phyloP scores from a whole-genome alignment of 768 basidiomycete species.

The Lentinula aciculospora region DNA sequence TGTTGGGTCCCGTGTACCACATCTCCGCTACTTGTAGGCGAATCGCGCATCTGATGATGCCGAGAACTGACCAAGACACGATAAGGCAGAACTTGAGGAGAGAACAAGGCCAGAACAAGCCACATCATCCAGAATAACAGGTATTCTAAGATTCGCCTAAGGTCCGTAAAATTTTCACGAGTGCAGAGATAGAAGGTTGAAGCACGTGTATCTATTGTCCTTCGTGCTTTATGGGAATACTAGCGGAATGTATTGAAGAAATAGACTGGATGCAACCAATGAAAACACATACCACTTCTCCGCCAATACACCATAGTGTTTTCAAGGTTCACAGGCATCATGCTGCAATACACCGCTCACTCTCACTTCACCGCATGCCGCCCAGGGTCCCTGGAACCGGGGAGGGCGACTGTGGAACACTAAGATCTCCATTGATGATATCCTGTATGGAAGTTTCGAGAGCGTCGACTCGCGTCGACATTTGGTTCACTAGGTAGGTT shows the following conservation, averaged over 20 bases:
- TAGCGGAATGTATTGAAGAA: background rate
- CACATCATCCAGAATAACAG: background rate
- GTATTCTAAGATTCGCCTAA: background rate
- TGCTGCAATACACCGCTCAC: background rate
- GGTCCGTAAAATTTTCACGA: background rate
- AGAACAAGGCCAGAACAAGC: background rate
- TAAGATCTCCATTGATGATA: constrained; percentile 76
- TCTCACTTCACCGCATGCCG: constrained; percentile 1
- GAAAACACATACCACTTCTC: background rate
- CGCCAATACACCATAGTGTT: background rate
- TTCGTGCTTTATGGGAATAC: background rate
- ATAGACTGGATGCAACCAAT: background rate
- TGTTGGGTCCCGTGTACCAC: too few relatives aligned
- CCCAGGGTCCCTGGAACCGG: constrained; percentile 22
- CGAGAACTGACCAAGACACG: background rate
- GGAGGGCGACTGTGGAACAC: constrained; percentile 59
- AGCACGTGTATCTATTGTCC: too few relatives aligned
- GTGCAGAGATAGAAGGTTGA: background rate
- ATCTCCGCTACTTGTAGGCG: too few relatives aligned
- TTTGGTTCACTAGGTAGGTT: constrained; percentile 71
- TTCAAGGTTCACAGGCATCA: background rate
- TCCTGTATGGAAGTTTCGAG: constrained; percentile 89
- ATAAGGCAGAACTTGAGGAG: background rate
- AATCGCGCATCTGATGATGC: too few relatives aligned
- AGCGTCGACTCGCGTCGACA: constrained; percentile 88